Evolutionary conservation across 1,284 basidiomycete genomes (phyloP), one percentile per base, ranked within the genome.

Genomic region (Irpex sp.): DNA sequence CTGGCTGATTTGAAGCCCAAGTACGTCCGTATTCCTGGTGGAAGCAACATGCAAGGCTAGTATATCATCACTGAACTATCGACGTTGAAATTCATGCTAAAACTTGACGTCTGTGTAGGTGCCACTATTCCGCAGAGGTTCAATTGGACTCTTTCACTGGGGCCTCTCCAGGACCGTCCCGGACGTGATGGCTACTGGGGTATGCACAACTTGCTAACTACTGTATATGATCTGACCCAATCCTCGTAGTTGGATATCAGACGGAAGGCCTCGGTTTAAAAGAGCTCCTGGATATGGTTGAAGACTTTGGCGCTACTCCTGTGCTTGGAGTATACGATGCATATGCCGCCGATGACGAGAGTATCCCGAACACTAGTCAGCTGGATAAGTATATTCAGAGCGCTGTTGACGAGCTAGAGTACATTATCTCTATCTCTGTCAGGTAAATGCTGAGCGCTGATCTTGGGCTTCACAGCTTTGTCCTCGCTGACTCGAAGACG

Each of bases 331-430:
- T 61, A 19, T 61, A 61, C 21, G 60, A 61, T 13, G 60, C 56
- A 37, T 61, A 61, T 37, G 60, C 60, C 8, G 60, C 60, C 11
- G 55, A 59, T 26, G 60, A 61, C 31, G 60, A 61, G 55, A 61
- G 60, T 61, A 52, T 61, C n/a, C 60, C 60, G 5, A 61, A 61
- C 31, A 61, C 60, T 15, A 37, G 47, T 57, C 60, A 61, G 52
- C 17, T 61, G 60, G 60, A 61, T n/a, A 61, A 61, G 19, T 61
- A 61, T 57, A 61, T 61, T 19, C 54, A 61, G 37, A 61, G 60
- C 21, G 60, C 56, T 38, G 55, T 61, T 13, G 55, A 61, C 21
- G 60, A 61, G 36, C 34, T 61, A 21, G 48, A 61, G 60, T 61
- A 34, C 1, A 13, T 2, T 47, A 13, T n/a, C 11, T 47, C 44